phyloP scores from a whole-genome alignment of 345 rosid genomes.

The Draba incana region DNA sequence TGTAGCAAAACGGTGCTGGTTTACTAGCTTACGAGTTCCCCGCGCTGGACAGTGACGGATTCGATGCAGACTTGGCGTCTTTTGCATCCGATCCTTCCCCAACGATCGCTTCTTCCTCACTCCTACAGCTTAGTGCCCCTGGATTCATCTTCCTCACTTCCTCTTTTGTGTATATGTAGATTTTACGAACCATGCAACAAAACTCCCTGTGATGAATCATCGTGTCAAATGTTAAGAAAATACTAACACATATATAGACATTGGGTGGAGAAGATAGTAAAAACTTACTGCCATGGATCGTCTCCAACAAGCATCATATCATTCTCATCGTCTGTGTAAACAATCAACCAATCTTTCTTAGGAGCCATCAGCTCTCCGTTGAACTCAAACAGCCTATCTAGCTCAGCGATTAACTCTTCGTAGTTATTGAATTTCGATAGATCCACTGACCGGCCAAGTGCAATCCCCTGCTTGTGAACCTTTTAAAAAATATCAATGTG shows the following conservation, averaged over 20 bases:
- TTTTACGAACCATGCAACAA: conserved; percentile 72
- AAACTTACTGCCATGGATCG: conserved; percentile 93
- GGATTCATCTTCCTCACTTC: conserved; percentile 84
- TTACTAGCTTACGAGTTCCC: conserved; percentile 39
- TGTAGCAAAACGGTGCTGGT: conserved; percentile 11
- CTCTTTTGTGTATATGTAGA: conserved; percentile 67
- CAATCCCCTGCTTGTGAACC: conserved; percentile 86
- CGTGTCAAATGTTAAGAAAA: not conserved
- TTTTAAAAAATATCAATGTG: conserved; percentile 18
- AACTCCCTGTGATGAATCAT: conserved; percentile 60
- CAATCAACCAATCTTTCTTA: conserved; percentile 68
- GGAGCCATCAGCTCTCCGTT: conserved; percentile 65
- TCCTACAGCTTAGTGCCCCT: conserved; percentile 48
- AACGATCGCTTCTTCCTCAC: conserved; percentile 45
- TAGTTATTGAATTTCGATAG: conserved; percentile 73
- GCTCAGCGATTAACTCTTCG: conserved; percentile 61
- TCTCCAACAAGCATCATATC: conserved; percentile 97
- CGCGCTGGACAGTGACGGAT: conserved; percentile 41
- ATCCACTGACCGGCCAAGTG: conserved; percentile 81
- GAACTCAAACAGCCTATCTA: conserved; percentile 77
- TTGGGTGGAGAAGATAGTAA: not conserved
- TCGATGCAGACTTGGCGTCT: conserved; percentile 47
- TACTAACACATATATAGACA: not conserved
- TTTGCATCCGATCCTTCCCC: conserved; percentile 47
- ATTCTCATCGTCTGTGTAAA: conserved; percentile 83